Evolutionary conservation across 306 rosid species (phyloP).

Genomic region (Citrullus colocynthis): DNA sequence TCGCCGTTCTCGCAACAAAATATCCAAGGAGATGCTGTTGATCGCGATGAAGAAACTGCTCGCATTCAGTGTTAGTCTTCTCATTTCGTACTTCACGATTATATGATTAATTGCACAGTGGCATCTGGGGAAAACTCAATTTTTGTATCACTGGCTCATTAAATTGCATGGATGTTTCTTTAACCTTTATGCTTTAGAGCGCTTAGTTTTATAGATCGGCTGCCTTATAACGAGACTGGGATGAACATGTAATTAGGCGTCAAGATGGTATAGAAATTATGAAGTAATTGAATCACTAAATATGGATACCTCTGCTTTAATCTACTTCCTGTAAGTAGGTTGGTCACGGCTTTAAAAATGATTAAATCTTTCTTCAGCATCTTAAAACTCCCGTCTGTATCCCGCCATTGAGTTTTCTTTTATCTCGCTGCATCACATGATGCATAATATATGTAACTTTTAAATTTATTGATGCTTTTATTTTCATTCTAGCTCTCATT

Average conservation of each 20-base stretch:
- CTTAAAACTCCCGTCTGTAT: neutral
- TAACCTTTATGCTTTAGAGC: neutral
- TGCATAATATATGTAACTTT: neutral
- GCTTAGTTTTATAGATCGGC: neutral
- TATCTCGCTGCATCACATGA: neutral
- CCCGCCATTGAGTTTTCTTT: neutral
- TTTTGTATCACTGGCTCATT: neutral
- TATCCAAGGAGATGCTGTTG: constrained; percentile 65
- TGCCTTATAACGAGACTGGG: neutral
- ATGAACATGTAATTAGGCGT: neutral
- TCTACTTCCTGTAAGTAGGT: neutral
- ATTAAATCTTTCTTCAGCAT: neutral
- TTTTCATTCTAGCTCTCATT: neutral
- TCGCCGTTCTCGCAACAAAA: constrained; percentile 84
- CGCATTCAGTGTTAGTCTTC: constrained; percentile 59
- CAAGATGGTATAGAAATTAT: neutral
- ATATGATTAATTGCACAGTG: no score
- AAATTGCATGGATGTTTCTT: neutral
- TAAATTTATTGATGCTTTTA: neutral
- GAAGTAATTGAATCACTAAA: neutral
- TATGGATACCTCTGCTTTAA: neutral
- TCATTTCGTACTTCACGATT: neutral
- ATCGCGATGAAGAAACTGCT: constrained; percentile 83
- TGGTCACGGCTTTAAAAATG: neutral
- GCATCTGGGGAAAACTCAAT: neutral